Conservation (phyloP, 1,139 yeast species). For the Hansenula lynferdii region DNA sequence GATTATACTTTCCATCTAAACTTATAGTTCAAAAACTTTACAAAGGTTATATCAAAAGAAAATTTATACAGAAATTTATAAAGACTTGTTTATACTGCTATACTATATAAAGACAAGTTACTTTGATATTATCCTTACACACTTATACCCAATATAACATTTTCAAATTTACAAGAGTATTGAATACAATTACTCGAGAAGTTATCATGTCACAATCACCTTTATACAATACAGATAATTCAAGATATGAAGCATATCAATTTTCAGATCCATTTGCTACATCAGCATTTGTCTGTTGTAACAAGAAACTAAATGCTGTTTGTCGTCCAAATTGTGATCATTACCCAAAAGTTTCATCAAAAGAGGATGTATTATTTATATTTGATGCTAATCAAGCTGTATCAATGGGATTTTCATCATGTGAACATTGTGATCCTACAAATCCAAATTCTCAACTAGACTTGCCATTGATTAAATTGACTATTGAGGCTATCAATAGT, state of each 20-base stretch:
- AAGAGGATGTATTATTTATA: conserved; percentile 44
- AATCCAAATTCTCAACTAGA: conserved; percentile 31
- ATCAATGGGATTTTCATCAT: conserved; percentile 42
- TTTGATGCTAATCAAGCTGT: conserved; percentile 39
- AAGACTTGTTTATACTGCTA: too few relatives aligned
- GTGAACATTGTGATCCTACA: conserved; percentile 46
- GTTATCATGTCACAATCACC: conserved; percentile 1
- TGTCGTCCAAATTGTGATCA: conserved; percentile 72
- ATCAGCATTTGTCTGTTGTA: conserved; percentile 48
- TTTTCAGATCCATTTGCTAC: conserved; percentile 66
- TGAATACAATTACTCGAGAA: background rate
- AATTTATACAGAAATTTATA: too few relatives aligned
- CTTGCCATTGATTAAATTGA: conserved; percentile 45
- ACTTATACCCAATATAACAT: too few relatives aligned
- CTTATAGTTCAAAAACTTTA: too few relatives aligned
- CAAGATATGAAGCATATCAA: conserved; percentile 63
- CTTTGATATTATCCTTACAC: background rate
- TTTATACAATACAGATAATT: conserved; percentile 37
- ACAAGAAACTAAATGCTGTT: conserved; percentile 35
- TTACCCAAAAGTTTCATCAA: conserved; percentile 31
- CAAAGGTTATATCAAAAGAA: too few relatives aligned
- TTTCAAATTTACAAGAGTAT: background rate
- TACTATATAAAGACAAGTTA: too few relatives aligned
- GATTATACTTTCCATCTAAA: too few relatives aligned
- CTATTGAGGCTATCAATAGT: conserved; percentile 55